Conservation (phyloP, 75 land plant species). For the Selaginella moellendorffii region DNA sequence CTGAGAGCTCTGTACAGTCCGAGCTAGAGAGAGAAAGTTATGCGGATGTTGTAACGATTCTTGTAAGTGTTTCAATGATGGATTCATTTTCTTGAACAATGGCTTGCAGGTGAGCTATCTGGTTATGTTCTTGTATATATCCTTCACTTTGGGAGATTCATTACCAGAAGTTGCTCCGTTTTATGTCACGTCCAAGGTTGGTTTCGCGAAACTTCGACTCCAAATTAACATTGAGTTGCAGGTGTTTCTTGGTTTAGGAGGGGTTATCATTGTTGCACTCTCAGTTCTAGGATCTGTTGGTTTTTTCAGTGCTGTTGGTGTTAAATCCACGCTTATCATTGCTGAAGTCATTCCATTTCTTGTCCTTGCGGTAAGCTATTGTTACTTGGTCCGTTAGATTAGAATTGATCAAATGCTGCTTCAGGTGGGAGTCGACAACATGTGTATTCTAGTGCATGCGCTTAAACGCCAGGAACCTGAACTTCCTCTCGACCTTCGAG, state of each 20-base stretch:
- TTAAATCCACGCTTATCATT: slow-evolving; percentile 90
- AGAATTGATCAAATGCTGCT: not conserved
- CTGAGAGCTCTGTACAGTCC: slow-evolving; percentile 85
- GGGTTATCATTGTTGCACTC: slow-evolving; percentile 79
- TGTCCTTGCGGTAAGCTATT: slow-evolving; percentile 76
- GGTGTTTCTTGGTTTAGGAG: slow-evolving; percentile 84
- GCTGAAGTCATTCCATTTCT: slow-evolving; percentile 98
- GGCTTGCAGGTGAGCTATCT: slow-evolving; percentile 74
- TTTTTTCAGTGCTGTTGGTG: slow-evolving; percentile 83
- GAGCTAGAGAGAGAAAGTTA: slow-evolving; percentile 92
- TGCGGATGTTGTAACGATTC: slow-evolving; percentile 76
- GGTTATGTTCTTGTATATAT: slow-evolving; percentile 93
- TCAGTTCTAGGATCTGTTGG: slow-evolving; percentile 93
- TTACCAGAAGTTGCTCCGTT: slow-evolving; percentile 44
- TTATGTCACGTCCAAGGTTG: slow-evolving; percentile 85
- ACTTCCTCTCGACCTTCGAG: slow-evolving; percentile 49
- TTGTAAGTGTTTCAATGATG: slow-evolving; percentile 26
- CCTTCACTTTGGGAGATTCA: slow-evolving; percentile 66
- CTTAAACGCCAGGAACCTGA: slow-evolving; percentile 67
- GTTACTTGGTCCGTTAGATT: not conserved
- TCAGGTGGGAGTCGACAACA: slow-evolving; percentile 99
- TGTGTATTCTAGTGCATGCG: slow-evolving; percentile 96
- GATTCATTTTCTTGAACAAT: not conserved
- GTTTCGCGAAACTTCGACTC: too few species aligned
- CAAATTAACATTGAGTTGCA: slow-evolving; percentile 23